Evolutionary conservation across 176 grass and related monocot species (phyloP).

Genomic region (Phragmites australis): DNA sequence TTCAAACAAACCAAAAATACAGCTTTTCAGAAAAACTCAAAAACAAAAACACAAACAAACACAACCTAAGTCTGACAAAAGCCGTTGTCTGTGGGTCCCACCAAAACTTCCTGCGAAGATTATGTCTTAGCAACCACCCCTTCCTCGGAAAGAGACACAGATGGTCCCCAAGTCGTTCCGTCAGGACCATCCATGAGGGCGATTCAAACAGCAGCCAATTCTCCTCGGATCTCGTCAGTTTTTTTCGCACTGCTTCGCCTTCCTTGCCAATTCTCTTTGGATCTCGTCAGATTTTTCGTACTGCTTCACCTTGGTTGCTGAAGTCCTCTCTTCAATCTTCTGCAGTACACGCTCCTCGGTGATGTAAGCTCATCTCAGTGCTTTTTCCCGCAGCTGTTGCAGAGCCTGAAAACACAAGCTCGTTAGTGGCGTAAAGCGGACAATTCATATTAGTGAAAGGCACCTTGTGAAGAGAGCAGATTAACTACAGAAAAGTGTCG

Average conservation of each 20-base stretch:
- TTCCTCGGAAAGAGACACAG: conserved; percentile 47
- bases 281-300: no score
- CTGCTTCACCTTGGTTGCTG: no score
- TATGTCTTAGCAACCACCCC: conserved; percentile 27
- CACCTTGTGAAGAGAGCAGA: background rate
- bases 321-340: conserved; percentile 78
- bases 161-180: conserved; percentile 77
- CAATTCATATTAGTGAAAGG: no score
- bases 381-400: conserved; percentile 72
- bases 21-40: no score
- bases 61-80: background rate
- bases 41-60: no score
- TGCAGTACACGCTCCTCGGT: conserved; percentile 65
- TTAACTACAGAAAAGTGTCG: background rate
- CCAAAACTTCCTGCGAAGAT: background rate
- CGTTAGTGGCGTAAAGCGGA: conserved; percentile 24
- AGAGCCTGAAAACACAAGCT: conserved; percentile 46
- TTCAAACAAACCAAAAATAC: no score
- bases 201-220: conserved; percentile 63
- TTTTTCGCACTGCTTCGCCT: conserved; percentile 67
- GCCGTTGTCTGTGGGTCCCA: background rate
- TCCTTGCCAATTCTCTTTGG: no score
- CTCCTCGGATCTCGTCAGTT: conserved; percentile 78
- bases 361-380: conserved; percentile 55
- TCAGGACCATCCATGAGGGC: conserved; percentile 77